Evolutionary conservation across 2,329 filamentous ascomycete genomes (phyloP), one percentile per base, ranked within the genome.

Genomic region (Bisporella sp.): DNA sequence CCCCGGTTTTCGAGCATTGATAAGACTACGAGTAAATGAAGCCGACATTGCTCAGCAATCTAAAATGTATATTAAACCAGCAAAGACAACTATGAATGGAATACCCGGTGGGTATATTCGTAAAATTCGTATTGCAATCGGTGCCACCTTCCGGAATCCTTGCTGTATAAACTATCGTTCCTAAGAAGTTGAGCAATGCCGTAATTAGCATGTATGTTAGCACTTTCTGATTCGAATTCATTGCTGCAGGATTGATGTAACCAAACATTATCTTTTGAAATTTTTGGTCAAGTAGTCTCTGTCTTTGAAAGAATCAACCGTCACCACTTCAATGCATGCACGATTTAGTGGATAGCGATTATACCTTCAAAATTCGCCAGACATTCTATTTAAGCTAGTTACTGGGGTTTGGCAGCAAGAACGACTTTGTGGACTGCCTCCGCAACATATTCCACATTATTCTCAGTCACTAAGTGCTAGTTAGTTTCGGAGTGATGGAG

Each of bases 81-180:
- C 61, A 32, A 63, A 51, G 2, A 65, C 52, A 31, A 66, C 59
- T 48, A 62, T 59, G n/a, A 62, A 57, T 66, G 62, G 6, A 66
- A 50, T 8, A 64, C 57, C 49, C 65, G 61, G 46, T 66, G 62
- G 40, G 61, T 65, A 13, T 47, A 46, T 0, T 64, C 61, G 29
- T 40, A 59, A 7, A 64, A 52, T 41, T 66, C 62, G 46, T 57
- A 59, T 42, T 45, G 46, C 4, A 45, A 32, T 11, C 50, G 57
- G 12, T 51, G 52, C 57, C 57, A 64, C 48, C 61, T 53, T 66
- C 62, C 1, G 63, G 63, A 33, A 64, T 44, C 54, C 61, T 45
- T 41, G 48, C 47, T 43, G 21, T 21, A 33, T 58, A 57, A 31
- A 48, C 49, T 29, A 45, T 32, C 2, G 55, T 55, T 6, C 52